Evolutionary conservation across 768 basidiomycete genomes (phyloP).

Genomic region (Podaxis pistillaris): DNA sequence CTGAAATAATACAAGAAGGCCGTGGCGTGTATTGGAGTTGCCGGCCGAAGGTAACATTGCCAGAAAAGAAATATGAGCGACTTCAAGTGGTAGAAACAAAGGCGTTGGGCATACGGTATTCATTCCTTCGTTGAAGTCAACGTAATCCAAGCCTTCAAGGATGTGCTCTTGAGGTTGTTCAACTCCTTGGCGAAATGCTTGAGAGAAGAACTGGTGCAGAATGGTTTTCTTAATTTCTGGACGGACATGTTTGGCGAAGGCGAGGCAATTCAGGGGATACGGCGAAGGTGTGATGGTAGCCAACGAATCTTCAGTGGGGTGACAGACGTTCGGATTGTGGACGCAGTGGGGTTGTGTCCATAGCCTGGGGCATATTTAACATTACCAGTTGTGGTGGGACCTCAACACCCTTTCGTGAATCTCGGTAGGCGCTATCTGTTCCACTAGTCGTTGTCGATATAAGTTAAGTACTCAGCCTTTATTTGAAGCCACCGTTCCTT

Average conservation of each 20-base stretch:
- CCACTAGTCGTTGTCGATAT: conserved; percentile 55
- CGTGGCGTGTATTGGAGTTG: conserved; percentile 45
- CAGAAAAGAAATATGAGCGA: neutral
- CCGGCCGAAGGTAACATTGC: conserved; percentile 74
- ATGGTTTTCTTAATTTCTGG: conserved; percentile 81
- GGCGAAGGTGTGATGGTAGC: conserved; percentile 26
- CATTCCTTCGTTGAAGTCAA: conserved; percentile 79
- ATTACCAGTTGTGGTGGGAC: neutral
- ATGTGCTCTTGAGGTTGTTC: conserved; percentile 10
- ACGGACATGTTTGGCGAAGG: conserved; percentile 71
- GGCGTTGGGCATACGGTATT: conserved; percentile 52
- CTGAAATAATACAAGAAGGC: conserved; percentile 46
- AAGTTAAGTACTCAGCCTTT: conserved; percentile 62
- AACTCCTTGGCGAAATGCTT: conserved; percentile 31
- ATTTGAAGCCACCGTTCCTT: conserved; percentile 64
- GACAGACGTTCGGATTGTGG: neutral
- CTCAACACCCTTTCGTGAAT: conserved; percentile 18
- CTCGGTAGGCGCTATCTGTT: conserved; percentile 39
- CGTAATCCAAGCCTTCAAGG: conserved; percentile 59
- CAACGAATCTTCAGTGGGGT: neutral
- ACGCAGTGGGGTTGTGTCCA: neutral
- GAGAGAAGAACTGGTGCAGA: conserved; percentile 55
- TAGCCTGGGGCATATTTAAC: neutral
- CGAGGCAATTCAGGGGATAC: conserved; percentile 65
- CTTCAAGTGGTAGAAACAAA: neutral